phyloP scores from a whole-genome alignment of 1,139 yeast species.

The Taphrina pruni region DNA sequence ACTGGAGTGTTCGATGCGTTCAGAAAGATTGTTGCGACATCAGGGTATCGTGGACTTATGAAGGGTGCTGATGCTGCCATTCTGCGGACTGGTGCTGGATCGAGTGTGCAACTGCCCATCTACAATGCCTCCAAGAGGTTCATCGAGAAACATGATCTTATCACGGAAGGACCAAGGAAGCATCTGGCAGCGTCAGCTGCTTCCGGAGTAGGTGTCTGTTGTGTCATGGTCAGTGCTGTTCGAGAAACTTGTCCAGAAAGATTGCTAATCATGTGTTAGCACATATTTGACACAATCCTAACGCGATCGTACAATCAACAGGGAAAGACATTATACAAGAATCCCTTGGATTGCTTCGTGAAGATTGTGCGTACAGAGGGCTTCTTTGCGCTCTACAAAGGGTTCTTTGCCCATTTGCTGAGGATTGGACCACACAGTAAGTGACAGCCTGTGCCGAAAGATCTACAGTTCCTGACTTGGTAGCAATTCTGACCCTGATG shows the following conservation, averaged over 20 bases:
- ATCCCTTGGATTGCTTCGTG: conserved; percentile 84
- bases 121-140: conserved; percentile 77
- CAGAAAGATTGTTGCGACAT: conserved; percentile 62
- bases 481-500: conserved; percentile 31
- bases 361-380: conserved; percentile 88
- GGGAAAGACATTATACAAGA: conserved; percentile 75
- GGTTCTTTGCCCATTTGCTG: conserved; percentile 88
- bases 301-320: conserved; percentile 95
- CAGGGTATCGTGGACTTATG: conserved; percentile 79
- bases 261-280: conserved; percentile 19
- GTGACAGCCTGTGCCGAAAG: conserved; percentile 43
- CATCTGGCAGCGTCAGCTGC: conserved; percentile 77
- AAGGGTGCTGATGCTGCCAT: conserved; percentile 96
- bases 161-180: conserved; percentile 68
- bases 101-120: conserved; percentile 93
- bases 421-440: conserved; percentile 96
- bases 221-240: conserved; percentile 66
- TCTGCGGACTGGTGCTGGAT: conserved; percentile 92
- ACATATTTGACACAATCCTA: conserved; percentile 80
- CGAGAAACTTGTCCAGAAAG: not conserved
- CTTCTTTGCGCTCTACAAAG: conserved; percentile 85
- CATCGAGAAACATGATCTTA: conserved; percentile 58
- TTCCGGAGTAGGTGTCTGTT: conserved; percentile 90
- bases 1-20: conserved; percentile 72
- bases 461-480: not conserved